A percentile compares a stretch with the other conserved stretches of the same genome.
These are phyloP conservation scores for Fusarium dimerum DNA, from an alignment of 2,329 filamentous ascomycete genomes.

Conservation along the genomic window DNA sequence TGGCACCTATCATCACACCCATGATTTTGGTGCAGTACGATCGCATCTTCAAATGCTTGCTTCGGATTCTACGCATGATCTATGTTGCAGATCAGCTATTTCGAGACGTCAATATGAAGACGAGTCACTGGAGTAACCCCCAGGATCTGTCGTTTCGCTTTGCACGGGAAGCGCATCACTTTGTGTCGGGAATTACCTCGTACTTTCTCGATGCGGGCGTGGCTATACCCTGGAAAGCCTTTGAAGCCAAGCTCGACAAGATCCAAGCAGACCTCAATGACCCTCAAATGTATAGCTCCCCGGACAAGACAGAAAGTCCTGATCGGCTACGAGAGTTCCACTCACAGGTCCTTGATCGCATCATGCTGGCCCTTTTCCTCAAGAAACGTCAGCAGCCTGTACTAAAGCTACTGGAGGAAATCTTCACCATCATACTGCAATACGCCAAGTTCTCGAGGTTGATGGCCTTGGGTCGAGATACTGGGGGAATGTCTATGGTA, in stretches of 20 bases:
- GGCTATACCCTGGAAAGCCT: slow-evolving; percentile 68
- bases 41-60: slow-evolving; percentile 75
- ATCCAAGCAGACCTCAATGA: slow-evolving; percentile 59
- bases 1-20: slow-evolving; percentile 73
- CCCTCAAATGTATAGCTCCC: slow-evolving; percentile 39
- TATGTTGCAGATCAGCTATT: slow-evolving; percentile 71
- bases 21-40: slow-evolving; percentile 78
- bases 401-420: slow-evolving; percentile 71
- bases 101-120: slow-evolving; percentile 52
- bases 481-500: slow-evolving; percentile 7
- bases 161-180: slow-evolving; percentile 75
- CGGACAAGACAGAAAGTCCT: slow-evolving; percentile 50
- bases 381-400: slow-evolving; percentile 74
- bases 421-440: slow-evolving; percentile 70
- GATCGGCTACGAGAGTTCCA: slow-evolving; percentile 69
- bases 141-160: slow-evolving; percentile 57
- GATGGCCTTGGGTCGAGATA: slow-evolving; percentile 33
- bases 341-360: slow-evolving; percentile 71
- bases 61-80: slow-evolving; percentile 77
- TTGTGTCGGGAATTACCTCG: slow-evolving; percentile 69
- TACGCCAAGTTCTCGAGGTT: slow-evolving; percentile 60
- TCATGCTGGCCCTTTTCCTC: slow-evolving; percentile 72
- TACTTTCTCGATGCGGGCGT: slow-evolving; percentile 84
- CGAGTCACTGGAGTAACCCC: slow-evolving; percentile 35
- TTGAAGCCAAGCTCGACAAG: slow-evolving; percentile 64